A percentile compares a stretch with the other conserved stretches of the same genome.
Conservation (phyloP, 2,329 filamentous ascomycete genomes). For the Xenosphaeropsis pyriputrescens region DNA sequence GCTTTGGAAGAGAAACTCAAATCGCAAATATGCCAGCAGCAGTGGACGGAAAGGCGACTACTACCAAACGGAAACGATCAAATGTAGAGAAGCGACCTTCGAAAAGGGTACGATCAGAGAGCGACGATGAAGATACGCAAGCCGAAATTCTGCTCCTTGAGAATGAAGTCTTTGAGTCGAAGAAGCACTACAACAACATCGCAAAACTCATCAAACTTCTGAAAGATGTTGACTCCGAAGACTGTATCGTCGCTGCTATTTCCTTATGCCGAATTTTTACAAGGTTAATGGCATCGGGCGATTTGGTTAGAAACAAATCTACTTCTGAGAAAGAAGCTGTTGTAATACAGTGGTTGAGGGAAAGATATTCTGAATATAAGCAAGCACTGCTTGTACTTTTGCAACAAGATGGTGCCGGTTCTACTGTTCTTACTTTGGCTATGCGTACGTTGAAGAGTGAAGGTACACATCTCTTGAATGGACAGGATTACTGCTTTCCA, state of each 20-base stretch:
- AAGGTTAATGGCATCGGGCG: slow-evolving; percentile 61
- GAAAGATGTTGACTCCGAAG: slow-evolving; percentile 33
- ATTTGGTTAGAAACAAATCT: slow-evolving; percentile 48
- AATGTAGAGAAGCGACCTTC: slow-evolving; percentile 29
- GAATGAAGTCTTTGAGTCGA: slow-evolving; percentile 68
- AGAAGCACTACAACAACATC: slow-evolving; percentile 88
- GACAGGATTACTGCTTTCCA: slow-evolving; percentile 55
- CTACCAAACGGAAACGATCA: slow-evolving; percentile 30
- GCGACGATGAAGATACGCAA: slow-evolving; percentile 37
- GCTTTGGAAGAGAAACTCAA: neutral
- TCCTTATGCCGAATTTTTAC: slow-evolving; percentile 79
- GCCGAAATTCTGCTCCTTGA: slow-evolving; percentile 63
- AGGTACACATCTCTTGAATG: slow-evolving; percentile 42
- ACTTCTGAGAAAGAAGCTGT: slow-evolving; percentile 59
- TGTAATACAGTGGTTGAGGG: slow-evolving; percentile 66
- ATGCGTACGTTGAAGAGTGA: slow-evolving; percentile 81
- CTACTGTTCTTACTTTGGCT: slow-evolving; percentile 58
- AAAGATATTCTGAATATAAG: slow-evolving; percentile 59
- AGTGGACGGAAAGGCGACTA: slow-evolving; percentile 4
- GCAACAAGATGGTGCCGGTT: slow-evolving; percentile 43
- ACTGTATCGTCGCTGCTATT: slow-evolving; percentile 55
- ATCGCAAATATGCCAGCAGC: slow-evolving; percentile 13
- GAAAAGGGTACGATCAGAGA: slow-evolving; percentile 25
- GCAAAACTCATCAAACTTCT: slow-evolving; percentile 51
- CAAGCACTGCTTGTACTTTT: slow-evolving; percentile 46